Conservation (phyloP, 495 filamentous ascomycete species). For the Aspergillus saccharolyticus region DNA sequence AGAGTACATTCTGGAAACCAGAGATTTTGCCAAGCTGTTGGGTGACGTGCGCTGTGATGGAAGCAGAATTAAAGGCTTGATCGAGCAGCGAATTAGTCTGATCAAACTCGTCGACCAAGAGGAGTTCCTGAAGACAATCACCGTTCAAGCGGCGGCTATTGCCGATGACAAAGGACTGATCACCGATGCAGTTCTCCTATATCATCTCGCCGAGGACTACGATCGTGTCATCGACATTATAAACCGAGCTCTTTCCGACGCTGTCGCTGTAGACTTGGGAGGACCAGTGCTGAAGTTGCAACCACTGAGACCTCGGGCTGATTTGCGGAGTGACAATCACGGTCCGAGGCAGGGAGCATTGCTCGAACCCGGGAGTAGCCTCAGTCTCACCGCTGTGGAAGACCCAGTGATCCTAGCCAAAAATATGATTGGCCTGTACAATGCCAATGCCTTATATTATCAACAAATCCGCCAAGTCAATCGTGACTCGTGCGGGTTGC, state of each 20-base stretch:
- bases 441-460: conserved; percentile 66
- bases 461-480: conserved; percentile 61
- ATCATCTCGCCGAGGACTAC: conserved; percentile 91
- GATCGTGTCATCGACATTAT: conserved; percentile 84
- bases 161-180: conserved; percentile 91
- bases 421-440: conserved; percentile 79
- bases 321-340: conserved; percentile 22
- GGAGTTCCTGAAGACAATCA: conserved; percentile 82
- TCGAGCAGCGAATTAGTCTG: conserved; percentile 82
- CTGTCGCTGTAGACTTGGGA: conserved; percentile 75
- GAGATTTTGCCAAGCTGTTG: conserved; percentile 89
- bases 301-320: conserved; percentile 62
- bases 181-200: conserved; percentile 88
- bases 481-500: conserved; percentile 61
- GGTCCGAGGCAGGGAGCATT: conserved; percentile 9
- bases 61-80: conserved; percentile 71
- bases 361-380: conserved; percentile 49
- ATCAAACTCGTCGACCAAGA: conserved; percentile 73
- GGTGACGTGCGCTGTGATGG: conserved; percentile 86
- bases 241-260: conserved; percentile 85
- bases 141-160: conserved; percentile 78
- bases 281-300: conserved; percentile 68
- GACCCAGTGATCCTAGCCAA: conserved; percentile 73
- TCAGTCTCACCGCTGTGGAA: conserved; percentile 81
- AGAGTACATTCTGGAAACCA: conserved; percentile 90